Conservation (phyloP, 2,329 filamentous ascomycete species). For the Hyphodiscus sp. region DNA sequence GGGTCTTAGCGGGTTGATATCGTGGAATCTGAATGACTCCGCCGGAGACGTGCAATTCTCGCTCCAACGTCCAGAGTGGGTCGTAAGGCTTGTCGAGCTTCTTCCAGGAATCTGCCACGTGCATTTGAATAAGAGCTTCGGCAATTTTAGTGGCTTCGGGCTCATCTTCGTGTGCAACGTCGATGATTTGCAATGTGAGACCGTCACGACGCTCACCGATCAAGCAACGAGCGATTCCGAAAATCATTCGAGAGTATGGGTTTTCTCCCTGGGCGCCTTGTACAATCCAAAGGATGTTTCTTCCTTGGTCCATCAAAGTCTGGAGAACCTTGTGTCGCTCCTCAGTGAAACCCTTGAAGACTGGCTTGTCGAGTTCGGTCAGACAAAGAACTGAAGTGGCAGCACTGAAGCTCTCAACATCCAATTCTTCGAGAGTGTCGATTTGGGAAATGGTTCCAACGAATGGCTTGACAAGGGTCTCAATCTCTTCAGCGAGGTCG, state of each 20-base stretch:
- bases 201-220: neutral
- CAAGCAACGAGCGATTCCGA: conserved; percentile 4
- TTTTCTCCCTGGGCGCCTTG: conserved; percentile 3
- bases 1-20: neutral
- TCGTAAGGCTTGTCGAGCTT: conserved; percentile 1
- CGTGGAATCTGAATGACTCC: conserved; percentile 1
- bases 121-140: conserved; percentile 3
- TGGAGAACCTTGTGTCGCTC: neutral
- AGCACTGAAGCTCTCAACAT: neutral
- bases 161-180: conserved; percentile 1
- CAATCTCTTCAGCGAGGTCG: neutral
- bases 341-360: neutral
- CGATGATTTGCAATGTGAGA: conserved; percentile 2
- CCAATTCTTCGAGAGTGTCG: neutral
- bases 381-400: neutral
- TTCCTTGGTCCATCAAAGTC: neutral
- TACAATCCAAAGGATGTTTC: conserved; percentile 4
- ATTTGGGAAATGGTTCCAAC: neutral
- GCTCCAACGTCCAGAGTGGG: conserved; percentile 6
- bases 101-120: conserved; percentile 1
- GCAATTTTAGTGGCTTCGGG: conserved; percentile 1
- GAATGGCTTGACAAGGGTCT: neutral
- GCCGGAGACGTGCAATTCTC: neutral
- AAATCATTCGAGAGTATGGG: conserved; percentile 6
- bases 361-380: neutral